These are phyloP conservation scores for Penicillium sp. DNA, from an alignment of 2,329 filamentous ascomycete species.

Conservation along the genomic window DNA sequence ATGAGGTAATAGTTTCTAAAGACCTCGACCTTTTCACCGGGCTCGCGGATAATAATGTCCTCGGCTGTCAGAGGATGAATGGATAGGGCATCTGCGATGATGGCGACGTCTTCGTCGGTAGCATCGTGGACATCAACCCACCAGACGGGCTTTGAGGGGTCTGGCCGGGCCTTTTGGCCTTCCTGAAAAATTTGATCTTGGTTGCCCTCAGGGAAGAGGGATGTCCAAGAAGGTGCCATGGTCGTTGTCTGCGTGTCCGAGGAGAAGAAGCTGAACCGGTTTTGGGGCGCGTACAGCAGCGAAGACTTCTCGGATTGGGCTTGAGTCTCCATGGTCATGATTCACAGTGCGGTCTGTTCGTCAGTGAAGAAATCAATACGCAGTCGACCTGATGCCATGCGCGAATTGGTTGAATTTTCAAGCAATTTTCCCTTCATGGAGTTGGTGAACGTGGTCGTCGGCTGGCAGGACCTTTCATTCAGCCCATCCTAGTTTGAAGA, in stretches of 20 bases:
- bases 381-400: background rate
- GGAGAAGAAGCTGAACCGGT: conserved; percentile 93
- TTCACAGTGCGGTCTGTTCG: background rate
- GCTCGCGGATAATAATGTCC: conserved; percentile 90
- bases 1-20: conserved; percentile 97
- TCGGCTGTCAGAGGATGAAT: conserved; percentile 93
- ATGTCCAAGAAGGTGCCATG: conserved; percentile 24
- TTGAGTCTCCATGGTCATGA: background rate
- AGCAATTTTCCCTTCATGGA: background rate
- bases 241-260: conserved; percentile 69
- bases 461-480: background rate
- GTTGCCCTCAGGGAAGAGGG: conserved; percentile 17
- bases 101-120: conserved; percentile 79
- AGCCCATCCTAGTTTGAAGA: background rate
- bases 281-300: conserved; percentile 37
- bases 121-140: conserved; percentile 93
- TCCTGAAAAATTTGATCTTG: conserved; percentile 19
- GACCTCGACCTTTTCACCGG: conserved; percentile 95
- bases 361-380: background rate
- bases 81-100: conserved; percentile 86
- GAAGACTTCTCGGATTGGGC: background rate
- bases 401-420: no score
- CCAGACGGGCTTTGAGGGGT: conserved; percentile 63
- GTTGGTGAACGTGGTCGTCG: background rate
- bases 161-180: conserved; percentile 11